These are phyloP conservation scores for Diplotaxis tenuifolia DNA, from an alignment of 345 rosid genomes.

Conservation along the genomic window DNA sequence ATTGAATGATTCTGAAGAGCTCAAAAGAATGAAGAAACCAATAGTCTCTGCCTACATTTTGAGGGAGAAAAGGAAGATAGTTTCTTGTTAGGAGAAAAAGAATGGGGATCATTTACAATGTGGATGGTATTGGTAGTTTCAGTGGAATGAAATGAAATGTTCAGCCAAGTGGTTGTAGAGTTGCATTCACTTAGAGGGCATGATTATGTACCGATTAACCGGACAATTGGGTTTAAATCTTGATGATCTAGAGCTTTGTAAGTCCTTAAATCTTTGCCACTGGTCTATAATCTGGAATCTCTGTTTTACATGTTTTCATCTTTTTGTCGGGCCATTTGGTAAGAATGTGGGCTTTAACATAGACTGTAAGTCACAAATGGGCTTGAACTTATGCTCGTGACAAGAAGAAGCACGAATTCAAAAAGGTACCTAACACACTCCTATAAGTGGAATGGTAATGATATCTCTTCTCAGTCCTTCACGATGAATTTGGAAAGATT, in stretches of 20 bases:
- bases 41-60: constrained; percentile 17
- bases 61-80: neutral
- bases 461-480: neutral
- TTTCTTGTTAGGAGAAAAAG: constrained; percentile 1
- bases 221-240: neutral
- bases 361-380: neutral
- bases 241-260: constrained; percentile 4
- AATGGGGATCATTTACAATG: constrained; percentile 23
- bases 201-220: neutral
- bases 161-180: neutral
- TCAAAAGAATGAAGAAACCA: constrained; percentile 17
- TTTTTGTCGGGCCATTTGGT: neutral
- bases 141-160: constrained; percentile 1
- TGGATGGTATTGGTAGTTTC: neutral
- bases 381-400: neutral
- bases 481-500: neutral
- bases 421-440: neutral
- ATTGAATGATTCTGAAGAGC: constrained; percentile 21
- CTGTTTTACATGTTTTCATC: neutral
- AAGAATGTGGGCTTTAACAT: neutral
- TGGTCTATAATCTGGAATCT: neutral
- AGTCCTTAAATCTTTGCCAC: neutral
- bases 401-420: neutral
- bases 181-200: neutral
- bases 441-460: neutral